phyloP scores from a whole-genome alignment of 2,329 filamentous ascomycete genomes.

The Colletotrichum navitas region DNA sequence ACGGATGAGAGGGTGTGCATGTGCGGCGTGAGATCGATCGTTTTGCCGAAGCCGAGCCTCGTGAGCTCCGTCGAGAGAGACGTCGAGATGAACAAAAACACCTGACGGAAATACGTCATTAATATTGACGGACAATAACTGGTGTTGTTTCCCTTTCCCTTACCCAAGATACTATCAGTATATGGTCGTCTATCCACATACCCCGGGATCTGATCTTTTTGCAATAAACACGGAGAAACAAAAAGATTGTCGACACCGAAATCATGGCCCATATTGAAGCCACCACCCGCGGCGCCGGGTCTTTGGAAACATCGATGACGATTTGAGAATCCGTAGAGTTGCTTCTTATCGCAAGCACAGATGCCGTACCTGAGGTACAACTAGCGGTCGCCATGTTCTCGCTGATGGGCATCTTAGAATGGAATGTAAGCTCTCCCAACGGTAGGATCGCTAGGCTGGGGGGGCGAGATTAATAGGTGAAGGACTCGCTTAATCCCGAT shows the following conservation, averaged over 20 bases:
- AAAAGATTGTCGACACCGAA: slow-evolving; percentile 28
- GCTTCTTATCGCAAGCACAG: not conserved
- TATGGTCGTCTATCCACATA: slow-evolving; percentile 46
- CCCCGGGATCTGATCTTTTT: slow-evolving; percentile 38
- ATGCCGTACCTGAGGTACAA: not conserved
- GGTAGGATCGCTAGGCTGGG: not conserved
- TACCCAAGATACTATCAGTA: slow-evolving; percentile 43
- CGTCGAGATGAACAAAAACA: slow-evolving; percentile 26
- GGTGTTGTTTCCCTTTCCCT: not conserved
- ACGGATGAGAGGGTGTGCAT: slow-evolving; percentile 30
- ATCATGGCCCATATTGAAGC: slow-evolving; percentile 41
- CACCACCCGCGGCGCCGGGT: slow-evolving; percentile 30
- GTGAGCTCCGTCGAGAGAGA: slow-evolving; percentile 36
- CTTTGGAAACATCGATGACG: slow-evolving; percentile 22
- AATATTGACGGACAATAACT: not conserved
- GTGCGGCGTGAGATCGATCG: slow-evolving; percentile 10
- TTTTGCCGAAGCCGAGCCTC: slow-evolving; percentile 35
- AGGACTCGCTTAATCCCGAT: not conserved
- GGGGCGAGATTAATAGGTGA: not conserved
- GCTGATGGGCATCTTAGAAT: not conserved
- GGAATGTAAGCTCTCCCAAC: not conserved
- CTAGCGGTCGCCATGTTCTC: not conserved
- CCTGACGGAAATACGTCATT: not conserved
- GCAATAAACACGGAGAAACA: slow-evolving; percentile 45
- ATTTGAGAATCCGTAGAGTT: not conserved